Conservation (phyloP, 352 stramenopile genomes). For the Globisporangium alternatum region DNA sequence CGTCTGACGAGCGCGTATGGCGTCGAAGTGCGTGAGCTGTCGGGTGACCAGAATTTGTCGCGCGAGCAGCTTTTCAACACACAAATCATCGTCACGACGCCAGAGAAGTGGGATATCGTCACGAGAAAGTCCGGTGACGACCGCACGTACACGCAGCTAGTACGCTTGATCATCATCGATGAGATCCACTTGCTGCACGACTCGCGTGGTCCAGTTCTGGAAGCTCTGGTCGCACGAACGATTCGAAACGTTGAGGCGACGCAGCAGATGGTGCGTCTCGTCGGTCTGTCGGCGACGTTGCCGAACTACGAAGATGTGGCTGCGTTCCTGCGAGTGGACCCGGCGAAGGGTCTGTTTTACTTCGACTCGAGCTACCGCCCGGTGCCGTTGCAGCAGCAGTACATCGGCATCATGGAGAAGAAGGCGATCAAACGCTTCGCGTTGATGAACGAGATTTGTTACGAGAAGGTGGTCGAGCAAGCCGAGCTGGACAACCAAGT, state of each 20-base stretch:
- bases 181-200: conserved; percentile 99
- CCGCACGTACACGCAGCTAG: conserved; percentile 97
- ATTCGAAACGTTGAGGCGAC: conserved; percentile 98
- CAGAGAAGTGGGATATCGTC: conserved; percentile 99
- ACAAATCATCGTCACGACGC: conserved; percentile 99
- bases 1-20: conserved; percentile 92
- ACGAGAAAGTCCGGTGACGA: conserved; percentile 98
- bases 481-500: conserved; percentile 96
- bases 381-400: conserved; percentile 99
- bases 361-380: conserved; percentile 99
- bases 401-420: conserved; percentile 99
- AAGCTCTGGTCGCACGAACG: conserved; percentile 96
- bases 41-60: conserved; percentile 97
- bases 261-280: conserved; percentile 95
- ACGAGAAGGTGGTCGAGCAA: conserved; percentile 97
- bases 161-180: conserved; percentile 99
- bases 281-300: conserved; percentile 98
- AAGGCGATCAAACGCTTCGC: conserved; percentile 99
- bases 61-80: conserved; percentile 97
- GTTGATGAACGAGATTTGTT: conserved; percentile 99
- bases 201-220: conserved; percentile 96
- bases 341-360: conserved; percentile 98
- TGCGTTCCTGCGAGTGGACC: conserved; percentile 97
- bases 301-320: conserved; percentile 99
- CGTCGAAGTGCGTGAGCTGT: conserved; percentile 96